Conservation (phyloP, 2,329 filamentous ascomycete species). For the Phaeosphaeriaceae sp. region DNA sequence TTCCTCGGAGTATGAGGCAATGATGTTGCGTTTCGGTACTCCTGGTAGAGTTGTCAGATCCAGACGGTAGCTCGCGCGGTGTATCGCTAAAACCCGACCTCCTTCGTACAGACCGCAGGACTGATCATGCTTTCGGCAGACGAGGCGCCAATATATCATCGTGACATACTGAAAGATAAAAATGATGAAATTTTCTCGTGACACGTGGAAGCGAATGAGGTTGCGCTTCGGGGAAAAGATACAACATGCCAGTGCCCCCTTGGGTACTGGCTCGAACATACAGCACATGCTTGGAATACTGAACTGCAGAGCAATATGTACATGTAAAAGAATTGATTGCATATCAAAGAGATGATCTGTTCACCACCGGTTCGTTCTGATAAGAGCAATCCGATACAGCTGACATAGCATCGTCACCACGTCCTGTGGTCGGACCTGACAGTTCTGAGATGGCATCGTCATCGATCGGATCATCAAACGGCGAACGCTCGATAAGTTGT, state of each 20-base stretch:
- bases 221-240: neutral
- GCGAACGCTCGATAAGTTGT: conserved; percentile 36
- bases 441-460: conserved; percentile 39
- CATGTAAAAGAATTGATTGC: conserved; percentile 4
- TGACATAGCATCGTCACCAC: conserved; percentile 31
- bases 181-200: neutral
- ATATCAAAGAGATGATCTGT: conserved; percentile 16
- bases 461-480: conserved; percentile 42
- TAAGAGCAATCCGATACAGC: conserved; percentile 43
- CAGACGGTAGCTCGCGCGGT: too few species aligned
- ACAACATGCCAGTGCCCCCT: neutral
- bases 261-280: neutral
- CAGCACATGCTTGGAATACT: neutral
- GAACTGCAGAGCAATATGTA: conserved; percentile 19
- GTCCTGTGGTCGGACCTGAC: conserved; percentile 26
- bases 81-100: too few species aligned
- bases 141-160: neutral
- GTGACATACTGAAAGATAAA: neutral
- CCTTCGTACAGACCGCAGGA: neutral
- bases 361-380: conserved; percentile 35
- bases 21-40: too few species aligned
- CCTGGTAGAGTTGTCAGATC: too few species aligned
- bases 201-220: neutral
- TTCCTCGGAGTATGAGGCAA: too few species aligned
- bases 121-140: neutral